Conservation (phyloP, 2,329 filamentous ascomycete genomes). For the Ascosphaera apis region DNA sequence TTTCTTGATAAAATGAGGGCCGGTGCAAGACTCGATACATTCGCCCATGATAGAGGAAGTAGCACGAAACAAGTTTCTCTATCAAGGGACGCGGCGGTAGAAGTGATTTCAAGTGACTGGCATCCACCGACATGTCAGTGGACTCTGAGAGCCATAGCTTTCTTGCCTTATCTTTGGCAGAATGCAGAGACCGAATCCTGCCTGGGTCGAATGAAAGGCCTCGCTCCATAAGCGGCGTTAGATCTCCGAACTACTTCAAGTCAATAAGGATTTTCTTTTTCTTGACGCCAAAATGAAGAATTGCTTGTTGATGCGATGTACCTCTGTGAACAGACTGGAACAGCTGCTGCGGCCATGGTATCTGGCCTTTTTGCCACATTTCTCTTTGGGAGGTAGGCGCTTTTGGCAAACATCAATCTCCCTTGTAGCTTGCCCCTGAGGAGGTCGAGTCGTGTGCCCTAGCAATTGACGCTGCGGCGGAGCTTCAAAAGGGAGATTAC, state of each 20-base stretch:
- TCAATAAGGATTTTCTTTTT: background rate
- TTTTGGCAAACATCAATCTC: conserved; percentile 9
- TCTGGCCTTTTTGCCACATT: conserved; percentile 18
- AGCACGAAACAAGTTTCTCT: conserved; percentile 16
- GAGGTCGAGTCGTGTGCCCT: background rate
- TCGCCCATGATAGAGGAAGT: conserved; percentile 16
- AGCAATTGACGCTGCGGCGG: background rate
- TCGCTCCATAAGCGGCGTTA: conserved; percentile 16
- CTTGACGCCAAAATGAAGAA: background rate
- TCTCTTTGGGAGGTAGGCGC: conserved; percentile 16
- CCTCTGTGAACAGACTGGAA: conserved; percentile 18
- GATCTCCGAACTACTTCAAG: conserved; percentile 15
- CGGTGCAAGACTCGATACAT: conserved; percentile 19
- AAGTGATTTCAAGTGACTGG: conserved; percentile 11
- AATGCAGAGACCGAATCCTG: conserved; percentile 13
- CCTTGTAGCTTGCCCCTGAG: conserved; percentile 4
- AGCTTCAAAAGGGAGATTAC: background rate
- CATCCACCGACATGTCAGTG: conserved; percentile 12
- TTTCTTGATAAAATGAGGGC: conserved; percentile 17
- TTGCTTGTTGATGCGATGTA: conserved; percentile 4
- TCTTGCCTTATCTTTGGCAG: conserved; percentile 8
- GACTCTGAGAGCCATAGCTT: conserved; percentile 11
- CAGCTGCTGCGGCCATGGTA: conserved; percentile 19
- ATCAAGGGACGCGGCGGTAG: conserved; percentile 15
- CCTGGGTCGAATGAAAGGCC: conserved; percentile 12